phyloP scores from a whole-genome alignment of 768 basidiomycete species.

The Russula foetens region DNA sequence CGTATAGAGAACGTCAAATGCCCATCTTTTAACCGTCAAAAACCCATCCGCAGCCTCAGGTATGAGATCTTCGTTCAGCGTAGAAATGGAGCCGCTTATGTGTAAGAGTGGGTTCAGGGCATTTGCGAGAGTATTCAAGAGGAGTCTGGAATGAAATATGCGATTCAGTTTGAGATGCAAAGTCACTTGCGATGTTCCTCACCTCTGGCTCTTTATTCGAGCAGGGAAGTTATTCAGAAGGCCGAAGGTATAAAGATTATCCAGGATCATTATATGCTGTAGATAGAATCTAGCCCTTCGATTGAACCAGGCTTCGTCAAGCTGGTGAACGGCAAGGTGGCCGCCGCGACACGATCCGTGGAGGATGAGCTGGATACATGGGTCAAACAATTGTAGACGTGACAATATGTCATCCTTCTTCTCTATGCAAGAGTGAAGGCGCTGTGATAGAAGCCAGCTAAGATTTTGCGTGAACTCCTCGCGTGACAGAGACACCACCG shows the following conservation, averaged over 20 bases:
- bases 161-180: neutral
- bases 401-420: neutral
- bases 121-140: slow-evolving; percentile 32
- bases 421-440: neutral
- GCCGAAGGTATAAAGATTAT: slow-evolving; percentile 23
- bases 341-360: slow-evolving; percentile 28
- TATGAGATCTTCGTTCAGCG: slow-evolving; percentile 31
- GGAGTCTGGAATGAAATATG: neutral
- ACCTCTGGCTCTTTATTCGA: neutral
- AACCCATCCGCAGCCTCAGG: slow-evolving; percentile 33
- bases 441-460: neutral
- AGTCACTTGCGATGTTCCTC: neutral
- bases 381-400: neutral
- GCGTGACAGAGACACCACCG: neutral
- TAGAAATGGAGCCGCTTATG: slow-evolving; percentile 36
- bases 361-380: slow-evolving; percentile 26
- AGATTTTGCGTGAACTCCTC: neutral
- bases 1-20: slow-evolving; percentile 32
- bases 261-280: slow-evolving; percentile 41
- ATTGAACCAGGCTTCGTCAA: slow-evolving; percentile 31
- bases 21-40: slow-evolving; percentile 38
- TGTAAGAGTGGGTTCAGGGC: slow-evolving; percentile 41
- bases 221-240: neutral
- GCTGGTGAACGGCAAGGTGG: slow-evolving; percentile 30
- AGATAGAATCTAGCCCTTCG: slow-evolving; percentile 37